These are phyloP conservation scores for Crithidia thermophila DNA, from an alignment of 208 protist genomes.

Conservation along the genomic window DNA sequence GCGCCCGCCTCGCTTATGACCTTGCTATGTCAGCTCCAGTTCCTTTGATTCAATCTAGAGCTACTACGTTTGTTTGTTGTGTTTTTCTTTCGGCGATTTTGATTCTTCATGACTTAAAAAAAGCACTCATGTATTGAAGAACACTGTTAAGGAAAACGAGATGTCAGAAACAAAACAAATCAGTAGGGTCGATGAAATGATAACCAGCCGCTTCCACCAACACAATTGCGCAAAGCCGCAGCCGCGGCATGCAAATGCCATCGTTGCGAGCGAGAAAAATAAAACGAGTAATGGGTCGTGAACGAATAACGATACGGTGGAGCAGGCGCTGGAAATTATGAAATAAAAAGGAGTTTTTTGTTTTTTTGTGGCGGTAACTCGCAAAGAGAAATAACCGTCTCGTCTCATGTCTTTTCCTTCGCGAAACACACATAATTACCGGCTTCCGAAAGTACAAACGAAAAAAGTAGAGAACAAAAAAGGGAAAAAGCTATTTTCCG, in stretches of 20 bases:
- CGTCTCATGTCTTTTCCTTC: not conserved
- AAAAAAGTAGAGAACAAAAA: no score
- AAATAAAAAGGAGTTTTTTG: constrained; percentile 11
- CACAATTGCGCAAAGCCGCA: constrained; percentile 7
- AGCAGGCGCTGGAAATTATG: not conserved
- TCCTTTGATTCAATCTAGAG: not conserved
- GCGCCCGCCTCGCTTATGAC: not conserved
- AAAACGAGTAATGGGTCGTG: no score
- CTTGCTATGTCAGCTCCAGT: not conserved
- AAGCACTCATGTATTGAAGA: constrained; percentile 20
- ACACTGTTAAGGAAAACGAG: constrained; percentile 1
- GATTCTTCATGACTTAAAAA: constrained; percentile 14
- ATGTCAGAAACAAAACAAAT: not conserved
- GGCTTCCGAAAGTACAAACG: not conserved
- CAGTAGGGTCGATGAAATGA: constrained; percentile 5
- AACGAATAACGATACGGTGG: no score
- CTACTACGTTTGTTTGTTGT: not conserved
- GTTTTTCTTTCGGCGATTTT: not conserved
- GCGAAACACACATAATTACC: constrained; percentile 11
- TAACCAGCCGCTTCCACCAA: constrained; percentile 2
- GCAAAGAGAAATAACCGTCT: not conserved
- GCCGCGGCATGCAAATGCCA: constrained; percentile 1
- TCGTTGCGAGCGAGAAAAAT: not conserved
- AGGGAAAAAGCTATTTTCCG: not conserved
- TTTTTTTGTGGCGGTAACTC: constrained; percentile 18